Percentiles rank a stretch among this genome's conserved stretches.
Evolutionary conservation across 345 rosid species (phyloP).

Genomic region (Corymbia maculata): DNA sequence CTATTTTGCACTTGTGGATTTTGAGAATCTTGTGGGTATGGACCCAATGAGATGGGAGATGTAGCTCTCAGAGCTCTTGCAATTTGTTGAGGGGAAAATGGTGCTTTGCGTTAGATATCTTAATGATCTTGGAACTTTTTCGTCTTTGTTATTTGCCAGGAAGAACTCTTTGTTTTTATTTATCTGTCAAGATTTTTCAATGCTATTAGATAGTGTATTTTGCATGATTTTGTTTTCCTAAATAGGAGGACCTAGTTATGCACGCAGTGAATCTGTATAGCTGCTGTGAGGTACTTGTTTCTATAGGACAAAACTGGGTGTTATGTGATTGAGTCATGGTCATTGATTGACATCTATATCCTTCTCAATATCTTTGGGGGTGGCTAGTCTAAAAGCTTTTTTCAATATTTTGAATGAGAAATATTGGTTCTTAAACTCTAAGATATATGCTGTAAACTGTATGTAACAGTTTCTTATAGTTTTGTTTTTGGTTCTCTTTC

Average conservation of each 20-base stretch:
- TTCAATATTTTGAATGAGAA: not conserved
- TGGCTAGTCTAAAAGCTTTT: not conserved
- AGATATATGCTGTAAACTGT: not conserved
- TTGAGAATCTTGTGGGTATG: not conserved
- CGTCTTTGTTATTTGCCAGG: not conserved
- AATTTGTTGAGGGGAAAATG: not conserved
- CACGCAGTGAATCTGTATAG: not conserved
- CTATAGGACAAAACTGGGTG: not conserved
- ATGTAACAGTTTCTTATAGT: not conserved
- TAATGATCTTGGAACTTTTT: not conserved
- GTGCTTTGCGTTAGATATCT: not conserved
- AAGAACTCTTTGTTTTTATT: not conserved
- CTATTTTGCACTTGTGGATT: not conserved
- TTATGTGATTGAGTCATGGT: not conserved
- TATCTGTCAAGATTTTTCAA: not conserved
- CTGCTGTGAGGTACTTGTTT: not conserved
- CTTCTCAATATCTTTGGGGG: not conserved
- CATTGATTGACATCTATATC: not conserved
- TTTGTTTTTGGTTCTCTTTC: not conserved
- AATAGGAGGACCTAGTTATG: not conserved
- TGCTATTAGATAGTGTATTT: not conserved
- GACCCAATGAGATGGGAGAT: not conserved
- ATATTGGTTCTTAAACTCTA: not conserved
- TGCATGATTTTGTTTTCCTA: not conserved
- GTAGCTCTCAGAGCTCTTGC: not conserved